Evolutionary conservation across 1,284 basidiomycete genomes (phyloP).

Genomic region (Tranzscheliella williamsii): DNA sequence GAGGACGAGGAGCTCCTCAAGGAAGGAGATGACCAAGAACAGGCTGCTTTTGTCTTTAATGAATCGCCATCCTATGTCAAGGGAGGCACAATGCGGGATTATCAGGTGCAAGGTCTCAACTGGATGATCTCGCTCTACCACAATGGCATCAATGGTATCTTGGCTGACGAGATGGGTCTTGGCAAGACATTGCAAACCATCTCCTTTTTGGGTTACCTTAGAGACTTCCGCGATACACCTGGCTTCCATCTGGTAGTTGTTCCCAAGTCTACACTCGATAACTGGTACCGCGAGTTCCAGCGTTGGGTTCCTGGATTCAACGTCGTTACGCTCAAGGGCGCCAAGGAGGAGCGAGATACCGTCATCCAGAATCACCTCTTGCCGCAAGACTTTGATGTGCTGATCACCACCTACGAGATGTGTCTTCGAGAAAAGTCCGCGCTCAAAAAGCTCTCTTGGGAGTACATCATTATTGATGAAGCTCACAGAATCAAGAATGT

Average conservation of each 20-base stretch:
- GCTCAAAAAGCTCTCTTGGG: slow-evolving; percentile 92
- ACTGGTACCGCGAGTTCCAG: slow-evolving; percentile 91
- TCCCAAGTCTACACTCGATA: slow-evolving; percentile 95
- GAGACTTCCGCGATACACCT: slow-evolving; percentile 74
- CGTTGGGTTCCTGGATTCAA: slow-evolving; percentile 85
- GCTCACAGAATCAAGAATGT: slow-evolving; percentile 99
- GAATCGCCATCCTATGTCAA: slow-evolving; percentile 60
- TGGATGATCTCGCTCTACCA: slow-evolving; percentile 71
- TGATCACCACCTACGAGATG: slow-evolving; percentile 96
- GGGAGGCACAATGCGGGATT: slow-evolving; percentile 84
- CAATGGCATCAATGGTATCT: slow-evolving; percentile 54
- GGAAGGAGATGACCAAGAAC: slow-evolving; percentile 79
- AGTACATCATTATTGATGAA: slow-evolving; percentile 98
- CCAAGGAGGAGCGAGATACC: slow-evolving; percentile 83
- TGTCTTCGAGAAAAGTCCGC: slow-evolving; percentile 91
- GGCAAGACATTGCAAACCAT: slow-evolving; percentile 98
- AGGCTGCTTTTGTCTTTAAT: slow-evolving; percentile 63
- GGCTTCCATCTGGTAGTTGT: slow-evolving; percentile 95
- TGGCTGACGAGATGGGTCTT: slow-evolving; percentile 73
- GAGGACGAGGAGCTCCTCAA: slow-evolving; percentile 77
- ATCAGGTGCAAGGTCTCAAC: slow-evolving; percentile 94
- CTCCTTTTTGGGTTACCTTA: slow-evolving; percentile 93
- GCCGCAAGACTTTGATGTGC: slow-evolving; percentile 87
- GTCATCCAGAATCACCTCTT: slow-evolving; percentile 79
- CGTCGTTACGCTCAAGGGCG: slow-evolving; percentile 79